Evolutionary conservation across 2,329 filamentous ascomycete species (phyloP).

Genomic region (Aspergillus sp.): DNA sequence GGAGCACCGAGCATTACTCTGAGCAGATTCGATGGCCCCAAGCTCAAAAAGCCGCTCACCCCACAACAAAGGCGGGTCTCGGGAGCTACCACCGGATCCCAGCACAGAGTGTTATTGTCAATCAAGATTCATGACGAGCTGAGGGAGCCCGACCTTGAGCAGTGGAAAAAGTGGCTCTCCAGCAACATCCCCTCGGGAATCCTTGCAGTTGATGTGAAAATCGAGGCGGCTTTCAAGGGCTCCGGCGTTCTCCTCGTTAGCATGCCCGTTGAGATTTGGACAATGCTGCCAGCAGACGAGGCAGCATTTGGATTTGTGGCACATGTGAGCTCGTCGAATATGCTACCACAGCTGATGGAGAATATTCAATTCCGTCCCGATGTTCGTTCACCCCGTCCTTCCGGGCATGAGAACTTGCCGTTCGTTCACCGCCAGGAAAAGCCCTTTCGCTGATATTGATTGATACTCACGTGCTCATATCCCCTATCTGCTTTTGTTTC

Average conservation of each 20-base stretch:
- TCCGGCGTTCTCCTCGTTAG: slow-evolving; percentile 3
- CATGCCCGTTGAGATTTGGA: slow-evolving; percentile 6
- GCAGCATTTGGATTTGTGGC: slow-evolving; percentile 3
- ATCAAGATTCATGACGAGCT: slow-evolving; percentile 1
- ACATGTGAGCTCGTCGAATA: neutral
- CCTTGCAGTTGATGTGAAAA: slow-evolving; percentile 1
- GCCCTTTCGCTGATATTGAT: too few species aligned
- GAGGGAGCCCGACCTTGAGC: slow-evolving; percentile 1
- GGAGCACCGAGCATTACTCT: slow-evolving; percentile 3
- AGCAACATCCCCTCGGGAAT: slow-evolving; percentile 2
- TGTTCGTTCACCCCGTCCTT: too few species aligned
- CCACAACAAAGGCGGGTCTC: neutral
- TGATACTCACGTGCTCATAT: too few species aligned
- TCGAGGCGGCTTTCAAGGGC: slow-evolving; percentile 2
- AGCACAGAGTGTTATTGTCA: slow-evolving; percentile 3
- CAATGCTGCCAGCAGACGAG: slow-evolving; percentile 4
- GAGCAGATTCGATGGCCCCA: neutral
- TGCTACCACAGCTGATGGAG: too few species aligned
- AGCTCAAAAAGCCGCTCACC: slow-evolving; percentile 1
- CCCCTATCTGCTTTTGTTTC: too few species aligned
- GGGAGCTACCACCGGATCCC: neutral
- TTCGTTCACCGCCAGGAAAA: too few species aligned
- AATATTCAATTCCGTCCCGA: too few species aligned
- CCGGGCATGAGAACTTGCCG: too few species aligned
- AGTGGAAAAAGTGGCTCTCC: slow-evolving; percentile 3